A percentile compares a stretch with the other conserved stretches of the same genome.
Evolutionary conservation across 345 rosid species (phyloP).

Genomic region (Hibiscus tridactylites): DNA sequence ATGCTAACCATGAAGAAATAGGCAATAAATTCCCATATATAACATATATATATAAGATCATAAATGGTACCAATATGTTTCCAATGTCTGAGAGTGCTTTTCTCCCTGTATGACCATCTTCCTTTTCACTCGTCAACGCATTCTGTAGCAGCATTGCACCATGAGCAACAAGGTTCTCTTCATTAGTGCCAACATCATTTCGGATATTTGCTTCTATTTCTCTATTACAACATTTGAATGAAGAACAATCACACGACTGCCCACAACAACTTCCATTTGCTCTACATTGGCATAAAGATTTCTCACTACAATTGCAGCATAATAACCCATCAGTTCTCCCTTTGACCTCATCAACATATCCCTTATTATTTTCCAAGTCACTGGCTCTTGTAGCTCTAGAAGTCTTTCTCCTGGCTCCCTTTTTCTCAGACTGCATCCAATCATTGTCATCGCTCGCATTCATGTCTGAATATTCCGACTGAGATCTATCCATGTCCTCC

Average conservation of each 20-base stretch:
- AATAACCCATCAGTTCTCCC: constrained; percentile 12
- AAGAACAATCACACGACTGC: constrained; percentile 55
- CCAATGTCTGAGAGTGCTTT: constrained; percentile 84
- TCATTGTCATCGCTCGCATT: constrained; percentile 46
- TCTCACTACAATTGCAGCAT: constrained; percentile 65
- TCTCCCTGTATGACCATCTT: constrained; percentile 31
- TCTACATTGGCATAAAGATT: constrained; percentile 68
- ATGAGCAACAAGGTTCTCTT: constrained; percentile 53
- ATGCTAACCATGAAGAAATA: too few species aligned
- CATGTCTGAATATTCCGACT: constrained; percentile 51
- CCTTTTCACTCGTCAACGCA: constrained; percentile 43
- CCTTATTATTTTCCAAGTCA: constrained; percentile 18
- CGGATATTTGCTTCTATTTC: constrained; percentile 15
- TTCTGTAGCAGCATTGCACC: constrained; percentile 75
- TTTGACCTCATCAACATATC: constrained; percentile 23
- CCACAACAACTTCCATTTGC: constrained; percentile 58
- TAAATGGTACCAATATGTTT: constrained; percentile 35
- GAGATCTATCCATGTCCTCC: constrained; percentile 90
- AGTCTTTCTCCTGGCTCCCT: constrained; percentile 26
- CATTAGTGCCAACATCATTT: constrained; percentile 31
- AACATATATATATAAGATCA: too few species aligned
- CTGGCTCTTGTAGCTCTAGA: constrained; percentile 27
- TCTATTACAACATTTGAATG: constrained; percentile 61
- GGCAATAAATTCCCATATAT: too few species aligned
- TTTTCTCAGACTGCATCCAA: constrained; percentile 42